Conservation (phyloP, 805 yeast species). For the Ogataea ganodermae region DNA sequence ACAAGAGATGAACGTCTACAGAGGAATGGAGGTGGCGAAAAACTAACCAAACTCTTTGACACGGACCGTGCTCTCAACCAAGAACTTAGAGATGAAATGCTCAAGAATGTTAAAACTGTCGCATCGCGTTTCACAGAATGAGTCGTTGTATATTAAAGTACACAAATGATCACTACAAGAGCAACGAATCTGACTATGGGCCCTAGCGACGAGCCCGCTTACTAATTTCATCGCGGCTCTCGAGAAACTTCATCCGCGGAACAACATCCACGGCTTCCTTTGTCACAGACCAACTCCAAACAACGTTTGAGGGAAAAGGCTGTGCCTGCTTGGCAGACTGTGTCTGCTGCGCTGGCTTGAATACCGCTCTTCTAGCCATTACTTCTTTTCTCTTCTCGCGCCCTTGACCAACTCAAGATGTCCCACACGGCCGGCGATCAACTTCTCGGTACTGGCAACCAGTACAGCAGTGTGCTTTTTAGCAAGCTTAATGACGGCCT, state of each 20-base stretch:
- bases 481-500: constrained; percentile 50
- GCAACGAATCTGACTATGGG: constrained; percentile 20
- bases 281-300: constrained; percentile 28
- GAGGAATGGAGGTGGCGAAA: constrained; percentile 2
- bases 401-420: constrained; percentile 92
- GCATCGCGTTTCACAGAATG: constrained; percentile 18
- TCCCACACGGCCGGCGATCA: constrained; percentile 88
- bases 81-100: constrained; percentile 30
- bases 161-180: not conserved
- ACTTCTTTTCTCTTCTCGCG: constrained; percentile 75
- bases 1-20: constrained; percentile 20
- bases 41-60: constrained; percentile 24
- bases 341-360: not conserved
- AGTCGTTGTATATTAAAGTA: not conserved
- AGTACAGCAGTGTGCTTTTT: constrained; percentile 59
- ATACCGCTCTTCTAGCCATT: constrained; percentile 38
- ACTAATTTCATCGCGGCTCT: constrained; percentile 3
- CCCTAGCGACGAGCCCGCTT: constrained; percentile 4
- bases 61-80: constrained; percentile 27
- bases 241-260: constrained; percentile 24
- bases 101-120: constrained; percentile 18
- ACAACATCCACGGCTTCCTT: constrained; percentile 19
- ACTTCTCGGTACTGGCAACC: constrained; percentile 72
- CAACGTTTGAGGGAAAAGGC: not conserved
- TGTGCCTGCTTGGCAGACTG: not conserved